Evolutionary conservation across 1,139 yeast species (phyloP).

Genomic region (Yamadazyma epiphylla): DNA sequence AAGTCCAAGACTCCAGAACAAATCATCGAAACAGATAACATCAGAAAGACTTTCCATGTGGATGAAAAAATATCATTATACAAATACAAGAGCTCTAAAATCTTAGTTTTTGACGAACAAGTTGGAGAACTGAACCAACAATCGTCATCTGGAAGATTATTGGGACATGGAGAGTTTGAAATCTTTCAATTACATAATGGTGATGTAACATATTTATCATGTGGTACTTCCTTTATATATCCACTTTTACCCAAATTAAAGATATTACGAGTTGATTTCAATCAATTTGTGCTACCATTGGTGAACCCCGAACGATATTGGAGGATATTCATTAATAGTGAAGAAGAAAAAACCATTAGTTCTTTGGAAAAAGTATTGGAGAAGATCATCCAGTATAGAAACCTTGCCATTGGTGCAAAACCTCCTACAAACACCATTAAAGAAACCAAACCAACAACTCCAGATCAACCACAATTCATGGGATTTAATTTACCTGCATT

Average conservation of each 20-base stretch:
- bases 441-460: neutral
- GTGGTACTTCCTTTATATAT: slow-evolving; percentile 53
- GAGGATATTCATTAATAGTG: slow-evolving; percentile 51
- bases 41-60: slow-evolving; percentile 14
- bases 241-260: slow-evolving; percentile 63
- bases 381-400: slow-evolving; percentile 43
- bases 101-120: slow-evolving; percentile 42
- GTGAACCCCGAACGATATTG: slow-evolving; percentile 72
- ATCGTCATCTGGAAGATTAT: slow-evolving; percentile 37
- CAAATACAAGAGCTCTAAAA: slow-evolving; percentile 32
- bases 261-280: slow-evolving; percentile 48
- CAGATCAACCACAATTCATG: too few species aligned
- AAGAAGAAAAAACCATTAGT: slow-evolving; percentile 26
- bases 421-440: slow-evolving; percentile 6
- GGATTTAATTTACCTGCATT: too few species aligned
- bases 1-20: slow-evolving; percentile 3
- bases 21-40: slow-evolving; percentile 1
- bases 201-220: slow-evolving; percentile 58
- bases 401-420: slow-evolving; percentile 20
- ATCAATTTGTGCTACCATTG: slow-evolving; percentile 61
- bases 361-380: slow-evolving; percentile 37
- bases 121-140: slow-evolving; percentile 15
- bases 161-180: slow-evolving; percentile 62
- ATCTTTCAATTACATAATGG: slow-evolving; percentile 63
- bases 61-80: slow-evolving; percentile 40